Conservation (phyloP, 1,284 basidiomycete genomes). For the Pisolithus thermaeus region DNA sequence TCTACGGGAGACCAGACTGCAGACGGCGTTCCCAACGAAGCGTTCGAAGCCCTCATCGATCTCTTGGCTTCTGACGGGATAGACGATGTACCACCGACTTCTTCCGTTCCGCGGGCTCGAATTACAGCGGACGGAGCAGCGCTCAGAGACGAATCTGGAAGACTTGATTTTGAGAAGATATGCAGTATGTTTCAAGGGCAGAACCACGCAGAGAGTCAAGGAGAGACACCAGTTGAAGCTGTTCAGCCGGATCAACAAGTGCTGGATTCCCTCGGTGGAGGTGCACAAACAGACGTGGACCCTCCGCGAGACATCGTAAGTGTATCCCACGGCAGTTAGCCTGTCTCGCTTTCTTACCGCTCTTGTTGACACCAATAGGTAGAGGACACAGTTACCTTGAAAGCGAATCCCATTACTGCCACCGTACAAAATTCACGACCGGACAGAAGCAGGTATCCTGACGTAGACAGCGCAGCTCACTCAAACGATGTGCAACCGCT, state of each 20-base stretch:
- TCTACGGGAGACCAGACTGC: slow-evolving; percentile 11
- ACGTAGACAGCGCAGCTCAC: not conserved
- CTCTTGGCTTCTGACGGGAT: slow-evolving; percentile 27
- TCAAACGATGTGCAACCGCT: too few relatives aligned
- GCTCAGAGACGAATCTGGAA: slow-evolving; percentile 25
- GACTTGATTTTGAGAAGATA: slow-evolving; percentile 28
- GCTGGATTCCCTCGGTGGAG: not conserved
- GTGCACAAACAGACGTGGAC: not conserved
- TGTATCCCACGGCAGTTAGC: too few relatives aligned
- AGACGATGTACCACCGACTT: slow-evolving; percentile 10
- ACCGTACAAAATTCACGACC: too few relatives aligned
- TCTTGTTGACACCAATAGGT: too few relatives aligned
- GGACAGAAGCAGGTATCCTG: not conserved
- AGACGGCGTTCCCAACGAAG: slow-evolving; percentile 20
- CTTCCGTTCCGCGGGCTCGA: not conserved
- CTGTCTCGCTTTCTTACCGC: not conserved
- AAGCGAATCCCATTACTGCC: too few relatives aligned
- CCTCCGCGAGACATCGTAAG: not conserved
- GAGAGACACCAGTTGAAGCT: not conserved
- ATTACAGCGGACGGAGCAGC: slow-evolving; percentile 5
- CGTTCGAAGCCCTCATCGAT: slow-evolving; percentile 31
- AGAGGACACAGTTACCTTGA: too few relatives aligned
- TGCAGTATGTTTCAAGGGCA: slow-evolving; percentile 22
- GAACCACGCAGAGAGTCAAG: not conserved
- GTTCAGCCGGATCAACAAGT: not conserved